Evolutionary conservation across 176 grass and related monocot genomes (phyloP), one percentile per base, ranked within the genome.

Genomic region (Themeda triandra): DNA sequence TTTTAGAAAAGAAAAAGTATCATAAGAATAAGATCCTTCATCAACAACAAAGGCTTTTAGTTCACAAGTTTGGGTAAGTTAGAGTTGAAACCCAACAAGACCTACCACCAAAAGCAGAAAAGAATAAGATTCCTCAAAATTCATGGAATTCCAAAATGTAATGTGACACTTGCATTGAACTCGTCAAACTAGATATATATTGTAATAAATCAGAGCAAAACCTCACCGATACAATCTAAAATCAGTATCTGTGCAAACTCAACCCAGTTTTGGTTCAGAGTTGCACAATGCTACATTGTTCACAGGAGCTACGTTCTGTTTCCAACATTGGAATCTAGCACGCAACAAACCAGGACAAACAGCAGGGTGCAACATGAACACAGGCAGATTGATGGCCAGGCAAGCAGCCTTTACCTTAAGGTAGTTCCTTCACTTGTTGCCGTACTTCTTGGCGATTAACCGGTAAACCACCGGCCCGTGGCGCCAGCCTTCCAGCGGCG

Each of bases 391-490:
- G n/a, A n/a, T 39, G 58, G 48, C 35, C 79, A 68, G 56, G 27
- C 36, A 76, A 17, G 18, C n/a, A 69, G 19, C 49, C 44, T 69
- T 87, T 87, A 90, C 88, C 84, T 78, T 83, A 11, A 59, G 28
- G 74, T 25, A 58, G 44, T 68, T 67, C 60, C 58, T 58, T 89
- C 78, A 80, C 68, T 79, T 86, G 21, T 76, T 86, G 27, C 15
- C 19, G 9, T 70, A 68, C 13, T 42, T 37, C 58, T 95, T 98
- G 21, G 70, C 85, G 0, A 81, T 94, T 80, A 98, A 91, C 8
- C 84, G 78, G 78, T 94, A 98, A 14, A 88, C 81, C 5, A 87
- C 83, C 23, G 94, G 91, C 25, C 96, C 91, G 21, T 89, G 82
- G 33, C 93, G 91, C 51, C 89, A 90, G n/a, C 92, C 93, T 46